Evolutionary conservation across 108 stramenopile genomes (phyloP).

Genomic region (Chaetoceros tenuissimus): DNA sequence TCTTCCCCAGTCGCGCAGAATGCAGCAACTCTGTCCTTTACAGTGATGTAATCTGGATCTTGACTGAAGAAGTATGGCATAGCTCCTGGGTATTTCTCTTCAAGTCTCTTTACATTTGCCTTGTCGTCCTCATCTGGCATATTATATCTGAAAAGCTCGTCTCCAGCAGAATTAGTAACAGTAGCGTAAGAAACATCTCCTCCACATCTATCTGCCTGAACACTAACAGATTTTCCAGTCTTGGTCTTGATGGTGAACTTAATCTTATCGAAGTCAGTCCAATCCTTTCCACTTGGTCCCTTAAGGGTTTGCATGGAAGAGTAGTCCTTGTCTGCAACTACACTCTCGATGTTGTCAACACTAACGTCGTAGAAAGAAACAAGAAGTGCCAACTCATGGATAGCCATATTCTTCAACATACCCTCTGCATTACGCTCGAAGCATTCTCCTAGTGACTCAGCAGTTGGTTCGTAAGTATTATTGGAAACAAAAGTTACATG

Average conservation of each 20-base stretch:
- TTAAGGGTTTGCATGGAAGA: slow-evolving; percentile 69
- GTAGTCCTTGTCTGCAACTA: slow-evolving; percentile 79
- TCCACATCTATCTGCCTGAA: slow-evolving; percentile 88
- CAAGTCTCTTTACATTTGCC: slow-evolving; percentile 60
- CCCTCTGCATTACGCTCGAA: slow-evolving; percentile 91
- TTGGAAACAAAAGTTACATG: slow-evolving; percentile 87
- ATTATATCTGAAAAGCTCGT: slow-evolving; percentile 74
- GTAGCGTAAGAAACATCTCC: slow-evolving; percentile 73
- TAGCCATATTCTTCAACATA: slow-evolving; percentile 94
- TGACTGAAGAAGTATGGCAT: slow-evolving; percentile 94
- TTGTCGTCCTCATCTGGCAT: slow-evolving; percentile 92
- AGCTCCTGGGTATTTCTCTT: slow-evolving; percentile 82
- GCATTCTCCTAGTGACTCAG: slow-evolving; percentile 79
- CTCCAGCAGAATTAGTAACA: slow-evolving; percentile 56
- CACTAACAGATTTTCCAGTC: slow-evolving; percentile 74
- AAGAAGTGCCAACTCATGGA: slow-evolving; percentile 84
- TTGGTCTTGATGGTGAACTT: slow-evolving; percentile 93
- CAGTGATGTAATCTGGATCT: slow-evolving; percentile 93
- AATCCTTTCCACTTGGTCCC: slow-evolving; percentile 77
- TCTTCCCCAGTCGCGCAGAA: slow-evolving; percentile 61
- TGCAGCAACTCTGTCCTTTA: slow-evolving; percentile 81
- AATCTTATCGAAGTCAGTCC: slow-evolving; percentile 89
- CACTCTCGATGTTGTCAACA: slow-evolving; percentile 77
- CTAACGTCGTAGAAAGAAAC: slow-evolving; percentile 83
- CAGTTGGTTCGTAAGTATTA: slow-evolving; percentile 85